phyloP scores from a whole-genome alignment of 805 yeast species.

The Lipomyces sp. region DNA sequence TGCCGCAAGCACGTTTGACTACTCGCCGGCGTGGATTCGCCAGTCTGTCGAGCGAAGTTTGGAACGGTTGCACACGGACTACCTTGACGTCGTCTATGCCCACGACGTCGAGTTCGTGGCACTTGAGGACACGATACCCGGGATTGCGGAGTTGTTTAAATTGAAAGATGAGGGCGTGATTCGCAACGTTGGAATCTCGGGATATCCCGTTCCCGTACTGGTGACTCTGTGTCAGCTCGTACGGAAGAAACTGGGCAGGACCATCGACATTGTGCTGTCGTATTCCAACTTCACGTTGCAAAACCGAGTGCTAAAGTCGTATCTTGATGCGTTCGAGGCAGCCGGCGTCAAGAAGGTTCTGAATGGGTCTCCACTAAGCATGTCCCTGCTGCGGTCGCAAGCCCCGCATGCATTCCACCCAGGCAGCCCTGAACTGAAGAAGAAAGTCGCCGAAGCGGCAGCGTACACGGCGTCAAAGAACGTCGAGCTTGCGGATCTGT shows the following conservation, averaged over 20 bases:
- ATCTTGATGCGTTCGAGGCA: constrained; percentile 50
- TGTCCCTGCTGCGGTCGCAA: constrained; percentile 75
- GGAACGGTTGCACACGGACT: constrained; percentile 58
- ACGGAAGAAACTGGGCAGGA: constrained; percentile 48
- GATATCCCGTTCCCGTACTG: constrained; percentile 76
- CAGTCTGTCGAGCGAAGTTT: constrained; percentile 65
- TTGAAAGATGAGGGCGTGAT: constrained; percentile 64
- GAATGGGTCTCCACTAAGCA: constrained; percentile 82
- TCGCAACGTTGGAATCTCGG: constrained; percentile 71
- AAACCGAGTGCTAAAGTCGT: constrained; percentile 53
- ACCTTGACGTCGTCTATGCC: constrained; percentile 76
- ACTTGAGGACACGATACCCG: constrained; percentile 53
- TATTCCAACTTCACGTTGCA: constrained; percentile 83
- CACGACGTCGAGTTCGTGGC: constrained; percentile 86
- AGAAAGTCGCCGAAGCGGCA: constrained; percentile 46
- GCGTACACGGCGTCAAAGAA: constrained; percentile 45
- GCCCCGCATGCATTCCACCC: constrained; percentile 79
- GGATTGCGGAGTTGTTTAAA: constrained; percentile 56
- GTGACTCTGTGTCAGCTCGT: constrained; percentile 48
- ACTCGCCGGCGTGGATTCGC: constrained; percentile 57
- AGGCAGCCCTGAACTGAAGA: constrained; percentile 56
- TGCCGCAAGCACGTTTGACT: constrained; percentile 67
- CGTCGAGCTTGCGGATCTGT: constrained; percentile 74
- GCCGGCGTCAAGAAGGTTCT: constrained; percentile 58
- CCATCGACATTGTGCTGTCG: constrained; percentile 71